These are phyloP conservation scores for Aureobasidium zeae DNA, from an alignment of 2,329 filamentous ascomycete species.

Conservation along the genomic window DNA sequence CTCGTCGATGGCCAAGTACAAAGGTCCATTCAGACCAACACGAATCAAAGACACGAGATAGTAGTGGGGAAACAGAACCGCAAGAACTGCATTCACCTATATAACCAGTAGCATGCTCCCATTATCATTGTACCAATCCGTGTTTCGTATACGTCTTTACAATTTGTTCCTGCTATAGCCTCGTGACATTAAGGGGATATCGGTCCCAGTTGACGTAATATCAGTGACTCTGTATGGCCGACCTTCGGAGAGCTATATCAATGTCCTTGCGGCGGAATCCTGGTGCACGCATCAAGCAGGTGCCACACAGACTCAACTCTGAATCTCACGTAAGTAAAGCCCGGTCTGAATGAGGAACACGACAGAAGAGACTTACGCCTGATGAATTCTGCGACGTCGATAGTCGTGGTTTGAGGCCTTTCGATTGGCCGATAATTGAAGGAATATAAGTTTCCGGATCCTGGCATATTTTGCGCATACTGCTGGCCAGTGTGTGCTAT, in stretches of 20 bases:
- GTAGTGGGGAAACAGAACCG: no score
- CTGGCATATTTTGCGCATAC: not conserved
- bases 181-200: no score
- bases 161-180: no score
- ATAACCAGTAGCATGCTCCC: no score
- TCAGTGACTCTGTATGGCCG: not conserved
- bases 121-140: no score
- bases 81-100: no score
- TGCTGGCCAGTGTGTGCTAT: not conserved
- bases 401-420: not conserved
- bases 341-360: not conserved
- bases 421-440: not conserved
- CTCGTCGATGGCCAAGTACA: no score
- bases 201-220: not conserved
- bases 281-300: slow-evolving; percentile 12
- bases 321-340: not conserved
- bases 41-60: no score
- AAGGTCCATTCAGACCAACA: no score
- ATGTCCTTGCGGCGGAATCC: slow-evolving; percentile 11
- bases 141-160: no score
- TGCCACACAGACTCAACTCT: slow-evolving; percentile 4
- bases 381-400: slow-evolving; percentile 7
- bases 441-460: not conserved
- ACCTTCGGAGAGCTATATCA: slow-evolving; percentile 4
- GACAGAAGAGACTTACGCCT: not conserved